Conservation (phyloP, 2,329 filamentous ascomycete genomes). For the Monosporascus sp. region DNA sequence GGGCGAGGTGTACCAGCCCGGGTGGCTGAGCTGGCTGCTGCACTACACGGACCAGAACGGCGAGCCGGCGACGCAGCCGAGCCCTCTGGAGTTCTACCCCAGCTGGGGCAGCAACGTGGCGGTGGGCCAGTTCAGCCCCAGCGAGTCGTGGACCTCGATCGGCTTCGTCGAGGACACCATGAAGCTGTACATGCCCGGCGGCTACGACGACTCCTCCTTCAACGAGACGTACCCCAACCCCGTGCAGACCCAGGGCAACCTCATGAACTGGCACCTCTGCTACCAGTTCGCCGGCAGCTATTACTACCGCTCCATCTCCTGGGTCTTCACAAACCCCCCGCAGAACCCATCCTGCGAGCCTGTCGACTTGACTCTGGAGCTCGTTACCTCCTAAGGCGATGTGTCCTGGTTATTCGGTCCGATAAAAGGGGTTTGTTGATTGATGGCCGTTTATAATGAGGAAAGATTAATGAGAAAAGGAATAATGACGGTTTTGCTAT, state of each 20-base stretch:
- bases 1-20: constrained; percentile 12
- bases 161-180: constrained; percentile 13
- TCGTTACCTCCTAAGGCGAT: neutral
- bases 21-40: constrained; percentile 14
- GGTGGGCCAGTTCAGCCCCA: constrained; percentile 13
- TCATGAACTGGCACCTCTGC: constrained; percentile 20
- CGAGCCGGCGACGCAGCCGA: constrained; percentile 3
- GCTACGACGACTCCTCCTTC: constrained; percentile 16
- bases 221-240: constrained; percentile 10
- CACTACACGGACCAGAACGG: constrained; percentile 6
- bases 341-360: constrained; percentile 22
- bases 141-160: constrained; percentile 6
- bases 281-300: constrained; percentile 20
- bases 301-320: constrained; percentile 21
- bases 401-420: no score
- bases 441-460: no score
- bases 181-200: constrained; percentile 14
- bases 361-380: constrained; percentile 13
- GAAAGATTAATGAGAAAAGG: no score
- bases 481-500: no score
- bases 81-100: constrained; percentile 7
- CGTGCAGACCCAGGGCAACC: constrained; percentile 6
- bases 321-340: constrained; percentile 15
- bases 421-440: no score
- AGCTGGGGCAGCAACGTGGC: constrained; percentile 18